Conservation (phyloP, 352 stramenopile species). For the Aphanomyces invadans region DNA sequence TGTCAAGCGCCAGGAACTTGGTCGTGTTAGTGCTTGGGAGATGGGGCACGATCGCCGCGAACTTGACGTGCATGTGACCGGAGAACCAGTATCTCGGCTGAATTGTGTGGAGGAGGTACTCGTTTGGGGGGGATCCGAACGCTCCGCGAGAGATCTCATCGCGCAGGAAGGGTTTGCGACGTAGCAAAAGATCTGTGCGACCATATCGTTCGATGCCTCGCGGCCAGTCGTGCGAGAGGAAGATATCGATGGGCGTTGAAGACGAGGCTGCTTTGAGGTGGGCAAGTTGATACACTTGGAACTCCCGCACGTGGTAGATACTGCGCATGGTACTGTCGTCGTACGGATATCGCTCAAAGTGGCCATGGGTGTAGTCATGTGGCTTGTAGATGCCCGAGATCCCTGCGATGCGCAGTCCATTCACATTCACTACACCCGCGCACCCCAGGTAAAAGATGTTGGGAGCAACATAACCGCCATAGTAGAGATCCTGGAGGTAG, state of each 20-base stretch:
- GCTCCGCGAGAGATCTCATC: constrained; percentile 90
- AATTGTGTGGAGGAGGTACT: constrained; percentile 89
- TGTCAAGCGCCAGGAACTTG: constrained; percentile 98
- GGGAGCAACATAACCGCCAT: constrained; percentile 96
- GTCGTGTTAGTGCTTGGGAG: constrained; percentile 43
- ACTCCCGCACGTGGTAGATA: constrained; percentile 93
- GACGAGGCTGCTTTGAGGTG: constrained; percentile 59
- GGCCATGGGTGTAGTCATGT: constrained; percentile 82
- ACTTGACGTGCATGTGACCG: constrained; percentile 98
- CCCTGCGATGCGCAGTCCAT: constrained; percentile 92
- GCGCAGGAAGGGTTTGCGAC: constrained; percentile 92
- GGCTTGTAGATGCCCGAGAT: constrained; percentile 97
- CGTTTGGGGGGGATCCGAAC: constrained; percentile 90
- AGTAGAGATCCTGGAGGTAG: constrained; percentile 95
- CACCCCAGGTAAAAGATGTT: constrained; percentile 99
- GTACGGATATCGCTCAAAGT: constrained; percentile 81
- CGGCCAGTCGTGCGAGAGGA: constrained; percentile 98
- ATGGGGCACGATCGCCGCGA: constrained; percentile 91
- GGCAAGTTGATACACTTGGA: constrained; percentile 90
- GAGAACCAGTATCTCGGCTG: constrained; percentile 96
- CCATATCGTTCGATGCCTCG: constrained; percentile 94
- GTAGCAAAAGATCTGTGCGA: constrained; percentile 82
- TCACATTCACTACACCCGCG: constrained; percentile 88
- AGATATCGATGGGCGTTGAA: constrained; percentile 79
- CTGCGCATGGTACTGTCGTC: constrained; percentile 81